These are phyloP conservation scores for Pulveroboletus ravenelii DNA, from an alignment of 768 basidiomycete genomes.

Conservation along the genomic window DNA sequence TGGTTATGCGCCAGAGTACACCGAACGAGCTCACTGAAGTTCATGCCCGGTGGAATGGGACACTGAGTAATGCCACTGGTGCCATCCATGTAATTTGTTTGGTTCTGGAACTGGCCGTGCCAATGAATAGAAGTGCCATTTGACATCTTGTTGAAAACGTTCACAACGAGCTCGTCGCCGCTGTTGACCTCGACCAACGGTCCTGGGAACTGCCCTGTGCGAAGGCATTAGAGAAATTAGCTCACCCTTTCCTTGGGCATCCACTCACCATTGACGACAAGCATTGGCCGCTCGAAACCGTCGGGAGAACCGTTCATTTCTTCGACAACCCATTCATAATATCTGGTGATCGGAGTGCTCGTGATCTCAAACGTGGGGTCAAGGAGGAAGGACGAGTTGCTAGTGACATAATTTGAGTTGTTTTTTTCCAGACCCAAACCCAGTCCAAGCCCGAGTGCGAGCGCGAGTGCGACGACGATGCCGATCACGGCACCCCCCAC, in stretches of 20 bases:
- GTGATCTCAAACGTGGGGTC: conserved; percentile 26
- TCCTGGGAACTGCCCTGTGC: conserved; percentile 32
- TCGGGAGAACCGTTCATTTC: conserved; percentile 38
- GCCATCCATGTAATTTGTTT: conserved; percentile 48
- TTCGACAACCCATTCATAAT: conserved; percentile 40
- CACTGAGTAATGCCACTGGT: conserved; percentile 46
- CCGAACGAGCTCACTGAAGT: conserved; percentile 27
- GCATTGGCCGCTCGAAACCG: conserved; percentile 38
- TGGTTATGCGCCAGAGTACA: background rate
- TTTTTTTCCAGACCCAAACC: conserved; percentile 26
- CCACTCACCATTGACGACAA: conserved; percentile 43
- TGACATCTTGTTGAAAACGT: conserved; percentile 30
- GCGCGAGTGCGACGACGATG: conserved; percentile 15
- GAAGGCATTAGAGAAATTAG: conserved; percentile 1
- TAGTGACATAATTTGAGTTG: conserved; percentile 11
- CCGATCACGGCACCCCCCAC: conserved; percentile 12
- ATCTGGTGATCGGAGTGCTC: conserved; percentile 35
- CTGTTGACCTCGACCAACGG: conserved; percentile 34
- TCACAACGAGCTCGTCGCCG: conserved; percentile 32
- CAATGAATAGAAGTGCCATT: conserved; percentile 34
- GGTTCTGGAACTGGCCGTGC: conserved; percentile 38
- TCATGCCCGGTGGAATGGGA: conserved; percentile 48
- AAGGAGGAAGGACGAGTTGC: conserved; percentile 29
- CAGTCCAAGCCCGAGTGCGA: conserved; percentile 28
- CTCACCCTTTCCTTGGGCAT: background rate